Base-by-base conservation (phyloP, 768 basidiomycete species). In the Obba rivulosa region DNA sequence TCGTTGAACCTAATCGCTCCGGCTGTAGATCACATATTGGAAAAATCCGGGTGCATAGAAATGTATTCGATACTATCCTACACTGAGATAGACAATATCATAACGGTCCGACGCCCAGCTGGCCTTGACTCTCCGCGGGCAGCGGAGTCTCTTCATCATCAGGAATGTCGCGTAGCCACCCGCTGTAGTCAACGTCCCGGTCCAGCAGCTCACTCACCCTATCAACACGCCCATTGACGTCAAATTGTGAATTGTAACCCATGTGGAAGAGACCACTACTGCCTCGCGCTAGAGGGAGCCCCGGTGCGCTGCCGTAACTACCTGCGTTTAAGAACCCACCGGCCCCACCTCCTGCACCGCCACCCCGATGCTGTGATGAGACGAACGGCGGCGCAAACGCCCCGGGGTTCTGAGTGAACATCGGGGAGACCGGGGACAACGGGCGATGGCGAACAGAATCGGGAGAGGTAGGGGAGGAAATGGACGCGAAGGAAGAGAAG, bases 161-260 rank as follows among this genome's bases (percentile, higher is more conserved):
- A 39, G 65, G 67, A 25, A 67, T 54, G 54, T 76, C 73, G 37
- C 62, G 70, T 57, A 78, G 54, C 79, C 78, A 82, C 8, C 69
- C 74, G 34, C 68, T 71, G 52, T 74, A 79, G 52, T 81, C 80
- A 3, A 82, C 71, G 50, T 83, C 83, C 52, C 71, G 70, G 58
- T 79, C 77, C 51, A 83, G 62, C 52, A 81, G 57, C 59, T 76
- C 78, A 41, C 69, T 74, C 4, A 80, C 80, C 53, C 69, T 61
- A 41, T 76, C 75, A 16, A 79, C 72, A 52, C 74, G 70, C n/a
- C 67, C 70, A 55, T 80, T 77, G 2, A 82, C 68, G 49, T 80
- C 77, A 48, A 78, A 76, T 52, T 82, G 81, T 3, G 82, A 81
- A 50, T 74, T 79, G 56, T 74, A 81, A 2, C 71, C 72, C 64